Evolutionary conservation across 108 stramenopile species (phyloP), one percentile per base, ranked within the genome.

Genomic region (Cyclotella atomus): DNA sequence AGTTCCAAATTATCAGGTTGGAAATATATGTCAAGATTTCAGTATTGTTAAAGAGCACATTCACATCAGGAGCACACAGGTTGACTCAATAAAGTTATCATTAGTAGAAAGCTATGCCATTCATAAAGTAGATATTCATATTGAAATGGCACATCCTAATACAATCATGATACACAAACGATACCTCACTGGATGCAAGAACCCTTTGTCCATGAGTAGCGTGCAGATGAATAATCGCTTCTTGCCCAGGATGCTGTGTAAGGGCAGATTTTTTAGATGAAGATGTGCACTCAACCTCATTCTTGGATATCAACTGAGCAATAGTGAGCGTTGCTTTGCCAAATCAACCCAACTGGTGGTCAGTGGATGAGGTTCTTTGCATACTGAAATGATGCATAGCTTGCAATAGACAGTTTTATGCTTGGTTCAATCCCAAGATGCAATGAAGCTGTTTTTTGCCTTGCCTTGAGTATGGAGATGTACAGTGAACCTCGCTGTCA

Each of bases 351-450:
- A 57, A 68, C 10, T 73, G 60, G 33, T 80, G 38, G 32, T 67
- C 66, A 3, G 50, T 3, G 23, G 59, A 55, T 38, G 16, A 75
- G 81, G 38, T 76, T 55, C 17, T 14, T 17, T 10, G 77, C 33
- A 63, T 82, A 82, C 16, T 72, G 36, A 45, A 82, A 82, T 17
- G 59, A 36, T 24, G 63, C 63, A 29, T 64, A 60, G 34, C 74
- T 76, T 45, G 36, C 70, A 57, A 57, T 32, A 1, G 70, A 35
- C 43, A 71, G 20, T 41, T 24, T 52, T 15, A 38, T 28, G 24
- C 35, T 56, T 24, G 62, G 43, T n/a, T 32, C 25, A 14, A 53
- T 20, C 33, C 70, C 80, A 59, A 76, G 21, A 47, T 53, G 55
- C 3, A 82, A 63, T 43, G 1, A 47, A 76, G 47, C 4, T 67